phyloP scores from a whole-genome alignment of 148 eudicot genomes.

The Arctostaphylos glauca region DNA sequence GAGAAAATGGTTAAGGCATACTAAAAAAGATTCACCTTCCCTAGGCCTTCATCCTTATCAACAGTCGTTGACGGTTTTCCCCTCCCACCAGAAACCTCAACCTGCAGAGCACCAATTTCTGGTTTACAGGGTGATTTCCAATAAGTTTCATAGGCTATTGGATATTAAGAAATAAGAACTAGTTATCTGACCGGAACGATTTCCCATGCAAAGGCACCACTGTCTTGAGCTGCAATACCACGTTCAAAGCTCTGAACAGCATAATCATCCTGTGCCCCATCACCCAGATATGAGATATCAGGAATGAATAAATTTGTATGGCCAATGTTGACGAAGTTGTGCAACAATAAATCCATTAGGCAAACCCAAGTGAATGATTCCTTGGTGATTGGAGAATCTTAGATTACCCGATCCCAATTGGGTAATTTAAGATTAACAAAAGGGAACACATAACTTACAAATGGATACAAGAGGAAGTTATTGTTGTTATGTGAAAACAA shows the following conservation, averaged over 20 bases:
- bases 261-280: slow-evolving; percentile 67
- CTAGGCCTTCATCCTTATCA: slow-evolving; percentile 91
- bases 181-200: slow-evolving; percentile 69
- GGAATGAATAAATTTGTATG: neutral
- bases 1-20: neutral
- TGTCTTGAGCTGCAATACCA: slow-evolving; percentile 82
- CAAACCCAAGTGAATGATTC: neutral
- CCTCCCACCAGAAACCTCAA: slow-evolving; percentile 94
- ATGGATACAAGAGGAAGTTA: neutral
- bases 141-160: neutral
- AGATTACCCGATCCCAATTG: neutral
- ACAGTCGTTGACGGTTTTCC: slow-evolving; percentile 80
- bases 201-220: slow-evolving; percentile 91
- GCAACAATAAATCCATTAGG: neutral
- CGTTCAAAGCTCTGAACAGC: slow-evolving; percentile 97
- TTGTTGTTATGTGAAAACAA: neutral
- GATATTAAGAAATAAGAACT: neutral
- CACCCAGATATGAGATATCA: slow-evolving; percentile 14
- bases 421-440: neutral
- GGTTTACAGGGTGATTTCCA: slow-evolving; percentile 14
- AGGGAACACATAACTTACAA: neutral
- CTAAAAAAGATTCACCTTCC: slow-evolving; percentile 51
- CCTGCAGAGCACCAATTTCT: slow-evolving; percentile 43
- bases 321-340: neutral
- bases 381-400: neutral